phyloP scores from a whole-genome alignment of 163 green algal species.

The Chlorella variabilis region DNA sequence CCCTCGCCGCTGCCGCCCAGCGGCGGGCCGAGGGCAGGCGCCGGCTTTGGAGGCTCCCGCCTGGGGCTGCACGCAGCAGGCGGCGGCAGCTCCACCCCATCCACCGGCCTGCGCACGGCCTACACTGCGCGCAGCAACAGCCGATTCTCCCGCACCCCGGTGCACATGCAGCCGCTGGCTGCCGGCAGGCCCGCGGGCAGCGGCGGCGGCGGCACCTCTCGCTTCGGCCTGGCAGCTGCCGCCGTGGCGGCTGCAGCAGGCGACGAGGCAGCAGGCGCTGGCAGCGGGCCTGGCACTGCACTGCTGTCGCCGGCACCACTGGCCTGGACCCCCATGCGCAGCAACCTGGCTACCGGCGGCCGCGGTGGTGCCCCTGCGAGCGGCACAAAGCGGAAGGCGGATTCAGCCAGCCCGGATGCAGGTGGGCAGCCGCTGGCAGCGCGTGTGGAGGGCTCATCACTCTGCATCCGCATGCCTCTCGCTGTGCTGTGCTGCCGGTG shows the following conservation, averaged over 20 bases:
- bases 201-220: not conserved
- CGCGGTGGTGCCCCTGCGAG: not conserved
- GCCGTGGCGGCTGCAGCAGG: not conserved
- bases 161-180: slow-evolving; percentile 36
- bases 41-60: not conserved
- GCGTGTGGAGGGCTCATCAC: not conserved
- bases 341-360: slow-evolving; percentile 18
- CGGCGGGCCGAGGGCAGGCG: too few relatives aligned
- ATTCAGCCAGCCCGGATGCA: slow-evolving; percentile 20
- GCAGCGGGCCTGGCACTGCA: not conserved
- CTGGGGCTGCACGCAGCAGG: not conserved
- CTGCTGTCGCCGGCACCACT: slow-evolving; percentile 31
- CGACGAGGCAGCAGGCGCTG: not conserved
- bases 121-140: not conserved
- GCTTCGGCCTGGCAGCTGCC: slow-evolving; percentile 18
- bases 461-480: not conserved
- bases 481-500: not conserved
- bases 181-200: not conserved
- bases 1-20: slow-evolving; percentile 7
- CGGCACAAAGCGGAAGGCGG: slow-evolving; percentile 35
- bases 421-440: not conserved
- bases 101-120: not conserved
- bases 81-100: not conserved
- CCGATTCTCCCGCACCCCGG: slow-evolving; percentile 20
- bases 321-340: slow-evolving; percentile 51